Conservation (phyloP, 225 moss, liverwort and hornwort species). For the Lunularia cruciata region DNA sequence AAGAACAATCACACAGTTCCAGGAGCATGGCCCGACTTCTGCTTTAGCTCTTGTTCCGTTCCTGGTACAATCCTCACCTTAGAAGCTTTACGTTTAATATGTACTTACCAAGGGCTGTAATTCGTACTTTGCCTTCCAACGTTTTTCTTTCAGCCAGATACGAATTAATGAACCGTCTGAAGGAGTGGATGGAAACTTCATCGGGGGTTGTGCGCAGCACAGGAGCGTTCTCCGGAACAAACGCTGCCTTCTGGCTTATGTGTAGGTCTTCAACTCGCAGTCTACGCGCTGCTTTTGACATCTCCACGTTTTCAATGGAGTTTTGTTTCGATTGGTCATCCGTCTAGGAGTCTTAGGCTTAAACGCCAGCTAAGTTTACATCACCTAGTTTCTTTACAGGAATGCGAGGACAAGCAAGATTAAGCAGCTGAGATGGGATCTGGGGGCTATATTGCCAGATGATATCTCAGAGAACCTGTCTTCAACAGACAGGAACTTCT, state of each 20-base stretch:
- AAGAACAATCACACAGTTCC: too few relatives aligned
- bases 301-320: neutral
- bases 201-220: constrained; percentile 94
- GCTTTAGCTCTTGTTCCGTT: too few relatives aligned
- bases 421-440: constrained; percentile 85
- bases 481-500: constrained; percentile 84
- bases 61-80: too few relatives aligned
- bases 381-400: constrained; percentile 70
- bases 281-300: neutral
- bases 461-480: constrained; percentile 74
- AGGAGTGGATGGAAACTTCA: constrained; percentile 59
- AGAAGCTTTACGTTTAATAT: neutral
- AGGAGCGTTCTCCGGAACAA: constrained; percentile 91
- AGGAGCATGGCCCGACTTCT: too few relatives aligned
- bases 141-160: constrained; percentile 17
- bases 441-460: constrained; percentile 90
- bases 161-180: constrained; percentile 41
- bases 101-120: neutral
- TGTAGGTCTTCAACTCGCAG: constrained; percentile 48
- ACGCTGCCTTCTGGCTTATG: constrained; percentile 91
- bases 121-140: neutral
- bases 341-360: too few relatives aligned
- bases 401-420: constrained; percentile 74
- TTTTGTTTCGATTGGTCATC: too few relatives aligned
- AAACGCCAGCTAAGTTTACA: too few relatives aligned